Percentiles rank a stretch among this genome's conserved stretches.
Evolutionary conservation across 2,329 filamentous ascomycete genomes (phyloP).

Genomic region (Talaromyces verruculosus): DNA sequence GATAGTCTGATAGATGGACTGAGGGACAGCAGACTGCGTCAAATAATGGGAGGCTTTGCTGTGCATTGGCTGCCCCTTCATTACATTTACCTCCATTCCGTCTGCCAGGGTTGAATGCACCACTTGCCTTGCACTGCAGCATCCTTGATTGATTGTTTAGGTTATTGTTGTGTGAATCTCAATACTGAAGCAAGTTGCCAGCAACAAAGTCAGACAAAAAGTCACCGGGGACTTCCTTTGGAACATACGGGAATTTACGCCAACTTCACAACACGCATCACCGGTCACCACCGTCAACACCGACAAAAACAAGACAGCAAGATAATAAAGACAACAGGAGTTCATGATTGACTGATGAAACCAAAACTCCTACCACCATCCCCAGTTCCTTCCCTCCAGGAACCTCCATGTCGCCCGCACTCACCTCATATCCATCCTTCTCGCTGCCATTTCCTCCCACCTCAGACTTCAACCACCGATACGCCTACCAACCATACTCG

Average conservation of each 20-base stretch:
- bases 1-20: too few species aligned
- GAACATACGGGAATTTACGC: not conserved
- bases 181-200: not conserved
- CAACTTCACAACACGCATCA: not conserved
- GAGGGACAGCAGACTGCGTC: not conserved
- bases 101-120: constrained; percentile 29
- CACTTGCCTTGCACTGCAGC: constrained; percentile 25
- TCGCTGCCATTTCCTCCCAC: constrained; percentile 31
- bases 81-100: constrained; percentile 35
- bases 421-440: constrained; percentile 25
- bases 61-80: constrained; percentile 29
- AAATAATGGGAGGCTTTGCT: constrained; percentile 18
- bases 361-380: constrained; percentile 17
- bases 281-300: not conserved
- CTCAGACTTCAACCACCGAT: constrained; percentile 26
- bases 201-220: not conserved
- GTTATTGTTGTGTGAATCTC: not conserved
- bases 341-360: constrained; percentile 20
- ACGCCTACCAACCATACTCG: constrained; percentile 20
- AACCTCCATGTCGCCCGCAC: constrained; percentile 17
- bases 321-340: too few species aligned
- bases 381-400: constrained; percentile 23
- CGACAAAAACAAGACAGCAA: not conserved
- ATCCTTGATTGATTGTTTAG: constrained; percentile 6
- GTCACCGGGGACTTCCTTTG: constrained; percentile 19